phyloP scores from a whole-genome alignment of 2,329 filamentous ascomycete genomes.

The Claviceps africana region DNA sequence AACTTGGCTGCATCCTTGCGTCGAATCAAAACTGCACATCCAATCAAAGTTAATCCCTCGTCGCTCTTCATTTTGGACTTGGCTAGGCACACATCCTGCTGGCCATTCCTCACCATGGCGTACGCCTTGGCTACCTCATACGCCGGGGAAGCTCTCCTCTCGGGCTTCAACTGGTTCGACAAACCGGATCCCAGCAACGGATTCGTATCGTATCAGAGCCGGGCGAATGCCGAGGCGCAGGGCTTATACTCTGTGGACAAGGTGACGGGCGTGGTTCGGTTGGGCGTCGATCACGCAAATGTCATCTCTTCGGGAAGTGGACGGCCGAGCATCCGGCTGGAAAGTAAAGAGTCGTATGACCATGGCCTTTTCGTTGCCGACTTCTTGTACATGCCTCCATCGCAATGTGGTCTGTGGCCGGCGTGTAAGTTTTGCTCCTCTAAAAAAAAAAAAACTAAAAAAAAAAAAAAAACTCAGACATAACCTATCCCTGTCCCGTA shows the following conservation, averaged over 20 bases:
- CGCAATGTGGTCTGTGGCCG: conserved; percentile 60
- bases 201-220: conserved; percentile 45
- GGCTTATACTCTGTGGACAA: conserved; percentile 30
- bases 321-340: conserved; percentile 50
- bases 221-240: conserved; percentile 22
- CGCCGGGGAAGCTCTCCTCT: conserved; percentile 28
- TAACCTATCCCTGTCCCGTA: too few species aligned
- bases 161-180: conserved; percentile 36
- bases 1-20: too few species aligned
- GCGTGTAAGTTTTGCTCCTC: conserved; percentile 32
- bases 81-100: too few species aligned
- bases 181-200: conserved; percentile 49
- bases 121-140: conserved; percentile 32
- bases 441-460: too few species aligned
- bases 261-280: conserved; percentile 26
- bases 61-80: too few species aligned
- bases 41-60: too few species aligned
- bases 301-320: conserved; percentile 24
- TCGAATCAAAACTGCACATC: too few species aligned
- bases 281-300: conserved; percentile 30
- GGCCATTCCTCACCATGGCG: conserved; percentile 17
- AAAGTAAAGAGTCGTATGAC: conserved; percentile 48
- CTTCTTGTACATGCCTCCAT: conserved; percentile 58
- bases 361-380: conserved; percentile 59
- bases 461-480: too few species aligned